Evolutionary conservation across 2,329 filamentous ascomycete species (phyloP), one percentile per base, ranked within the genome.

Genomic region (Fusarium temperatum): DNA sequence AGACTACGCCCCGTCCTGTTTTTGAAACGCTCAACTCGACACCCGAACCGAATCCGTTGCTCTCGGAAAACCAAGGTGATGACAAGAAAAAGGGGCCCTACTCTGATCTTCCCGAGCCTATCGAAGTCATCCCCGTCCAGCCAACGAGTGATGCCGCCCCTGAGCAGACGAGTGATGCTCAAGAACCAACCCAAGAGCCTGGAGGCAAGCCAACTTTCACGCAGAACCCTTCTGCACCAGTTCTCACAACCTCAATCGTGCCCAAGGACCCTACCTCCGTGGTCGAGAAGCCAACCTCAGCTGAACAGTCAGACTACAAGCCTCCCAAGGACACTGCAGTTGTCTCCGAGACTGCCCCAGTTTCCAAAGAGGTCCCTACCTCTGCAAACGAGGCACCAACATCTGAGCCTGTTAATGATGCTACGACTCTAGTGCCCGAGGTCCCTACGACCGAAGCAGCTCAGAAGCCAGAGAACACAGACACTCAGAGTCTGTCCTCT

Each of bases 11-110:
- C 13, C 73, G 72, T 39, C 75, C 77, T 11, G 64, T 78, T n/a
- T 77, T 77, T 38, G 66, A 76, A 65, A 79, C 78, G 9, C 56
- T 77, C 15, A 66, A 69, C n/a, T 68, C 78, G 7, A 77, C 64
- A 9, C 53, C 75, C 18, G 36, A 77, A 18, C 62, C 77, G 13
- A 67, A 70, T 32, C 74, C 73, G 8, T 42, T 64, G 28, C 53
- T 66, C 20, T 73, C 75, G 13, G 59, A 76, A 9, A 65, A 22
- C 22, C 55, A 50, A 17, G 47, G 50, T n/a, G 39, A 32, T 22
- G 67, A 63, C 15, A 63, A 55, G 44, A 63, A 66, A 17, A 72
- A 74, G 36, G 28, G 30, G 5, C 63, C 59, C 5, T 55, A 68
- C 15, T 68, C 72, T 51, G 38, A 32, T 15, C 53, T 44, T 13